A percentile compares a stretch with the other conserved stretches of the same genome.
These are phyloP conservation scores for Macrotyloma uniflorum DNA, from an alignment of 306 rosid genomes.

Conservation along the genomic window DNA sequence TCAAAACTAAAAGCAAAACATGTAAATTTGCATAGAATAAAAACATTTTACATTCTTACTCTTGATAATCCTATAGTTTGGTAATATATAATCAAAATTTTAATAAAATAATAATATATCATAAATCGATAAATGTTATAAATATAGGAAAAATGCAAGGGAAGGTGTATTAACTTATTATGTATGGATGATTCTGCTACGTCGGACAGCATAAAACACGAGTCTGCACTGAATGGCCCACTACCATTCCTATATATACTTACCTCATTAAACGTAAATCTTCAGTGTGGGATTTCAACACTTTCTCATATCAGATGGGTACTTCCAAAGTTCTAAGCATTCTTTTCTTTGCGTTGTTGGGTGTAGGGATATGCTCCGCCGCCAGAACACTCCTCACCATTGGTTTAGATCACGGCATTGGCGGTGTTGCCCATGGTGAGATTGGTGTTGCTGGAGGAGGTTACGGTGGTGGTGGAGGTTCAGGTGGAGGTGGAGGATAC, in stretches of 20 bases:
- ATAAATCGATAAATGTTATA: too few relatives aligned
- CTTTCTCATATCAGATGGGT: conserved; percentile 39
- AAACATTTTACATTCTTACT: too few relatives aligned
- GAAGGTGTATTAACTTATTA: too few relatives aligned
- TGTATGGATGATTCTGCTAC: not conserved
- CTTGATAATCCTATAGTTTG: too few relatives aligned
- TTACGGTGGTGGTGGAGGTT: conserved; percentile 45
- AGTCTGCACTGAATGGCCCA: conserved; percentile 11
- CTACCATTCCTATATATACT: conserved; percentile 41
- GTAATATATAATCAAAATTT: too few relatives aligned
- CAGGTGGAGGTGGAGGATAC: conserved; percentile 12
- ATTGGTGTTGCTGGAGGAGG: conserved; percentile 28
- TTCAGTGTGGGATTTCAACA: conserved; percentile 29
- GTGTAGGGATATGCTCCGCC: conserved; percentile 52
- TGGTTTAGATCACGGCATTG: conserved; percentile 27
- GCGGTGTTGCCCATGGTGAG: conserved; percentile 20
- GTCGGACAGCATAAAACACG: conserved; percentile 25
- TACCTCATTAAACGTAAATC: not conserved
- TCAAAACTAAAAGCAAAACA: too few relatives aligned
- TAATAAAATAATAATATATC: too few relatives aligned
- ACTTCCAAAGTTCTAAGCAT: conserved; percentile 31
- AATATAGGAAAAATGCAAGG: too few relatives aligned
- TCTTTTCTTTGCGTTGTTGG: conserved; percentile 42
- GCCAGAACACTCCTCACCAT: conserved; percentile 52
- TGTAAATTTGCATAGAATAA: too few relatives aligned